Evolutionary conservation across 78 protist species (phyloP).

Genomic region (Cyanophora paradoxa): DNA sequence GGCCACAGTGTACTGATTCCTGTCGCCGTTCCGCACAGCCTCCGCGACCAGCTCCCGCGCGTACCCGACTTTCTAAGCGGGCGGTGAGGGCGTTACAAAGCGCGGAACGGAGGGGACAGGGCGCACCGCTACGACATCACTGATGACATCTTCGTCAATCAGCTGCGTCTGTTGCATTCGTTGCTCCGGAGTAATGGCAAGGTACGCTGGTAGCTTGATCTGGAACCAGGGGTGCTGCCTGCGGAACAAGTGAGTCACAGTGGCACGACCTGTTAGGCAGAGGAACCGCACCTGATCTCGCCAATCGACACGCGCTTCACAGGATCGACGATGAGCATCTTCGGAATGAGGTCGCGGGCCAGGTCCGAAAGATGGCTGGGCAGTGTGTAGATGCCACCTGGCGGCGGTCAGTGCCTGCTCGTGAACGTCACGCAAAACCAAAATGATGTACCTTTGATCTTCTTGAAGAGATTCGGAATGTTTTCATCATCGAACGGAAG

Average conservation of each 20-base stretch:
- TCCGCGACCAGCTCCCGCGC: background rate
- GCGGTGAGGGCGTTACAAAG: too few species aligned
- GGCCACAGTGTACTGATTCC: conserved; percentile 33
- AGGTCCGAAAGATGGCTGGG: conserved; percentile 70
- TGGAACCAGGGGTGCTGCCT: conserved; percentile 81
- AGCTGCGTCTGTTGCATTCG: background rate
- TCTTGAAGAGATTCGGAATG: conserved; percentile 91
- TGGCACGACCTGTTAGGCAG: background rate
- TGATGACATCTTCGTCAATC: background rate
- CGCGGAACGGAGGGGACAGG: too few species aligned
- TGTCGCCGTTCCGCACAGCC: conserved; percentile 8
- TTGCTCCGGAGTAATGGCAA: conserved; percentile 19
- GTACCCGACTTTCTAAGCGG: background rate
- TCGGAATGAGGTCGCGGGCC: conserved; percentile 74
- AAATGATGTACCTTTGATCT: conserved; percentile 75
- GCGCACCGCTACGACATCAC: conserved; percentile 19
- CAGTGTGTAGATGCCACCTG: conserved; percentile 67
- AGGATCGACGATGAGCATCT: conserved; percentile 93
- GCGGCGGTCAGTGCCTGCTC: background rate
- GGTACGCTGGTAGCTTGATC: conserved; percentile 57
- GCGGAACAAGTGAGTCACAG: background rate
- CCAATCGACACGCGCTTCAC: conserved; percentile 79
- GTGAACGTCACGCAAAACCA: background rate
- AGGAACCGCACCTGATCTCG: conserved; percentile 58
- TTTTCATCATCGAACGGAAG: conserved; percentile 97